Evolutionary conservation across 805 yeast genomes (phyloP).

Genomic region (Teunomyces panamensis): DNA sequence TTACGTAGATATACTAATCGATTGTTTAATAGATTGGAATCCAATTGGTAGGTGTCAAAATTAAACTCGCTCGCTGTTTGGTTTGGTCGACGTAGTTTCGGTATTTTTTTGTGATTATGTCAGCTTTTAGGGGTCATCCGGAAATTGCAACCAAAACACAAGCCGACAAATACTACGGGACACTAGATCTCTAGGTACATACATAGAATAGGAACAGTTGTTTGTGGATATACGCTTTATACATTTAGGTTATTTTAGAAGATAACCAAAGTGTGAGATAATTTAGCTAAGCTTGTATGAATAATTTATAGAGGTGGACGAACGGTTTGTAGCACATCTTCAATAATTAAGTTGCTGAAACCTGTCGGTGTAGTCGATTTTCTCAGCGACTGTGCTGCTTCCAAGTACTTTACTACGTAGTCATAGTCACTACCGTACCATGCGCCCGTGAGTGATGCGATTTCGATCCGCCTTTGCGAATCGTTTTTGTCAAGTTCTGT

Average conservation of each 20-base stretch:
- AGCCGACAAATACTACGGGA: background rate
- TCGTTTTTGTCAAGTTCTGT: slow-evolving; percentile 5
- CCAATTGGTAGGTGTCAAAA: slow-evolving; percentile 1
- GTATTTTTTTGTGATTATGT: background rate
- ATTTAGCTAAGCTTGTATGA: background rate
- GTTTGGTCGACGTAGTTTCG: slow-evolving; percentile 3
- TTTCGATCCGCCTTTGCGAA: slow-evolving; percentile 20
- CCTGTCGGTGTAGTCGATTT: slow-evolving; percentile 31
- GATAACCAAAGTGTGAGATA: background rate
- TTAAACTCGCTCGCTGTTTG: slow-evolving; percentile 2
- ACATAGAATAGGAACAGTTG: too few species aligned
- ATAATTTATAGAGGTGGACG: slow-evolving; percentile 34
- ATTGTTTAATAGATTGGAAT: slow-evolving; percentile 4
- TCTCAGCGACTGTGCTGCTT: slow-evolving; percentile 13
- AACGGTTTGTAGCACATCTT: slow-evolving; percentile 33
- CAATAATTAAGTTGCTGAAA: slow-evolving; percentile 32
- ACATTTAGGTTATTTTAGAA: too few species aligned
- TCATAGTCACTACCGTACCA: slow-evolving; percentile 45
- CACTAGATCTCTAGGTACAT: too few species aligned
- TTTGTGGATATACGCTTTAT: too few species aligned
- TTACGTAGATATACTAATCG: slow-evolving; percentile 1
- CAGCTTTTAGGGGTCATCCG: slow-evolving; percentile 1
- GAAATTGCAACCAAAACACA: background rate
- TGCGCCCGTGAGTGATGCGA: slow-evolving; percentile 38
- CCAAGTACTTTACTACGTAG: slow-evolving; percentile 27